Conservation (phyloP, 2,329 filamentous ascomycete species). For the Dothidotthia symphoricarpi region DNA sequence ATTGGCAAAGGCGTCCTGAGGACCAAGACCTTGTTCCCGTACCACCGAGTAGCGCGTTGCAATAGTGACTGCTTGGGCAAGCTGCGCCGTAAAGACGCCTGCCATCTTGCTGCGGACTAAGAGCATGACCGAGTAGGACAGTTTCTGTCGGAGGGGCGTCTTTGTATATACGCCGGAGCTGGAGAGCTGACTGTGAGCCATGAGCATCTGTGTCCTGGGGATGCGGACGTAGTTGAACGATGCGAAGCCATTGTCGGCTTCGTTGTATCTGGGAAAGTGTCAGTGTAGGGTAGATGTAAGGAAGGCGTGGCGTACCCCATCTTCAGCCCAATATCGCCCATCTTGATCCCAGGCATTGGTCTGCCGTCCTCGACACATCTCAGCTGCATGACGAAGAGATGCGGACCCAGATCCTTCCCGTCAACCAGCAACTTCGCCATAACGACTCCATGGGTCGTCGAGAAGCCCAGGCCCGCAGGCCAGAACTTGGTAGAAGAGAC, state of each 20-base stretch:
- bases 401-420: constrained; percentile 42
- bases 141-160: constrained; percentile 43
- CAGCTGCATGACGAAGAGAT: constrained; percentile 54
- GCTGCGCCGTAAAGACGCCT: constrained; percentile 48
- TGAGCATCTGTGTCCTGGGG: constrained; percentile 49
- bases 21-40: constrained; percentile 40
- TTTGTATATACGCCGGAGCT: constrained; percentile 46
- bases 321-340: constrained; percentile 53
- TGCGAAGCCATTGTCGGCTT: constrained; percentile 53
- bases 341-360: constrained; percentile 47
- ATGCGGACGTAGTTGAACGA: constrained; percentile 48
- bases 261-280: constrained; percentile 40
- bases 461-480: constrained; percentile 17
- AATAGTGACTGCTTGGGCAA: constrained; percentile 53
- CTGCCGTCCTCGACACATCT: constrained; percentile 44
- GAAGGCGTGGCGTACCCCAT: constrained; percentile 13
- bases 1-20: background rate
- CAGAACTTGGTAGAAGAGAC: constrained; percentile 31
- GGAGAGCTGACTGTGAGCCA: constrained; percentile 48
- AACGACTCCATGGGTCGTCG: constrained; percentile 39
- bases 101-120: constrained; percentile 46
- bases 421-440: constrained; percentile 50
- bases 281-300: constrained; percentile 17
- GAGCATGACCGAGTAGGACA: constrained; percentile 51
- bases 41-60: constrained; percentile 51